Base-by-base conservation (phyloP, 2,329 filamentous ascomycete genomes). In the Sclerotinia nivalis region DNA sequence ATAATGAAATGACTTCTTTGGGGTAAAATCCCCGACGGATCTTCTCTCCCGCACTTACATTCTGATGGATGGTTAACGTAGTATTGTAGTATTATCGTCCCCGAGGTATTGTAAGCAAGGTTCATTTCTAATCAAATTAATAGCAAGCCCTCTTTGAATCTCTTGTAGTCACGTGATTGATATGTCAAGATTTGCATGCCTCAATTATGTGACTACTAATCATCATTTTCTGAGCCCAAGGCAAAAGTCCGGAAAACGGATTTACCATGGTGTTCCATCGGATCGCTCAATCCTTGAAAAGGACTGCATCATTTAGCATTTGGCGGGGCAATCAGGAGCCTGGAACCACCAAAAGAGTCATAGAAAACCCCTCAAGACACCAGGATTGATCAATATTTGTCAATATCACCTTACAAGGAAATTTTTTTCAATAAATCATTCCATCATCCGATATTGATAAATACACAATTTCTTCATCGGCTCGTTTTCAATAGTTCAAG, bases 341-440 rank as follows among this genome's bases (percentile, higher is more conserved):
- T 67, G 20, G 54, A 68, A 49, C 43, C 31, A 43, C 45, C 31
- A 25, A 68, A 45, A 50, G 54, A 49, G 40, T 60, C 45, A 68
- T 49, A 62, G 31, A 68, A 56, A 61, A 52, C 43, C 31, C 18
- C 31, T 45, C 66, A 52, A 50, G 12, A 61, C 22, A 50, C 45
- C 25, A 66, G 56, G 45, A 54, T 50, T 62, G 55, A 50, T 62
- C 66, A 68, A 68, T 62, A 68, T 40, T 50, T 62, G 18, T 52
- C 56, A 28, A 60, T 22, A 50, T 43, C 28, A 68, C 54, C 15
- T 34, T 68, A 49, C 43, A 25, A 40, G 65, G 43, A 52, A 64
- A 40, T 40, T 47, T 68, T 40, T 43, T 40, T 61, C 66, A 50
- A 62, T 20, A 62, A 40, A 52, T 25, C 34, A 64, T 45, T 31